Conservation (phyloP, 2,329 filamentous ascomycete genomes). For the Shiraia sp. region DNA sequence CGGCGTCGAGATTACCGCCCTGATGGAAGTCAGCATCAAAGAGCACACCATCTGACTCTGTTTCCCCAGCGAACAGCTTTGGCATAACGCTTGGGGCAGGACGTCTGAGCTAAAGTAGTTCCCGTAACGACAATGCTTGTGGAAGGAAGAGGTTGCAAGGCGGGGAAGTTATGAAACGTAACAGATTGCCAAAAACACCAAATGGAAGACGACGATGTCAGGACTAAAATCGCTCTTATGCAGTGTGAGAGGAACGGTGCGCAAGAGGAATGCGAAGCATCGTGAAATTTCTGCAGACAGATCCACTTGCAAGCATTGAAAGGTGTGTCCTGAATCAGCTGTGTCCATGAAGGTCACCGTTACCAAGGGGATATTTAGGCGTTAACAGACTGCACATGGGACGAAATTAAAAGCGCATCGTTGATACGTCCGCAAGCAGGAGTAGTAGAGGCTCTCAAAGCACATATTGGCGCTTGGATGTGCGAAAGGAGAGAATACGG, state of each 20-base stretch:
- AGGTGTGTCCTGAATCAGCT: not conserved
- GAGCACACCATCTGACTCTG: conserved; percentile 1
- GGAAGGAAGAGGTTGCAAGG: conserved; percentile 31
- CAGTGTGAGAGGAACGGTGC: conserved; percentile 16
- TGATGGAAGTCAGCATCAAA: conserved; percentile 2
- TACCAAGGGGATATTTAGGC: not conserved
- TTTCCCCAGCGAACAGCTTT: not conserved
- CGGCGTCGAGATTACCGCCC: not conserved
- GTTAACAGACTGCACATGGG: not conserved
- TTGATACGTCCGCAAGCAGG: no score
- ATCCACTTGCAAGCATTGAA: conserved; percentile 15
- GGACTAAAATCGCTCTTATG: conserved; percentile 23
- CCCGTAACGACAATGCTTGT: conserved; percentile 28
- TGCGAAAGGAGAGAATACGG: not conserved
- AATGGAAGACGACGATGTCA: conserved; percentile 21
- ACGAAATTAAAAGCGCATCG: no score
- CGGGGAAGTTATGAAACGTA: conserved; percentile 45
- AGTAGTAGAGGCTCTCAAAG: no score
- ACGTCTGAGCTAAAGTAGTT: conserved; percentile 35
- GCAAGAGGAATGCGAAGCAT: conserved; percentile 17
- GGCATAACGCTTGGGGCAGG: conserved; percentile 23
- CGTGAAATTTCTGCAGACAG: conserved; percentile 24
- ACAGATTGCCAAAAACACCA: conserved; percentile 34
- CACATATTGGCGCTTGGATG: no score
- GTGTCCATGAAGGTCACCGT: not conserved